Evolutionary conservation across 306 rosid genomes (phyloP).

Genomic region (Trifolium subterraneum): DNA sequence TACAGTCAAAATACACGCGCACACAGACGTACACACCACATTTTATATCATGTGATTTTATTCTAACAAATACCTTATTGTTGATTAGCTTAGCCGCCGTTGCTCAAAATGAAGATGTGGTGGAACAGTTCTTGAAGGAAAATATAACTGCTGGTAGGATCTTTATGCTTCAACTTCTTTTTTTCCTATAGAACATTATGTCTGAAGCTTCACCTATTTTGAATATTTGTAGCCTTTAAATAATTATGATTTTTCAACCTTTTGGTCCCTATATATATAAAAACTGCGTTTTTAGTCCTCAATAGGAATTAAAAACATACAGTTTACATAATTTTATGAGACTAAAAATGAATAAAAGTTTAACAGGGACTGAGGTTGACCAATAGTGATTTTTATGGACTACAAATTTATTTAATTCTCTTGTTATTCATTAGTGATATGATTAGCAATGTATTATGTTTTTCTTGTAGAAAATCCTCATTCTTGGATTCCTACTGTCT

Average conservation of each 20-base stretch:
- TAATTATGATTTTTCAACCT: not conserved
- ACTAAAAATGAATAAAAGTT: not conserved
- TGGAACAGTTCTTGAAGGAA: slow-evolving; percentile 80
- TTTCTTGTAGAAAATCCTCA: not conserved
- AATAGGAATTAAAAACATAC: not conserved
- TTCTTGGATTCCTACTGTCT: slow-evolving; percentile 8
- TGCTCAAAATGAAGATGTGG: slow-evolving; percentile 88
- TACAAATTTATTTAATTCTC: not conserved
- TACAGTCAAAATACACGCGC: not conserved
- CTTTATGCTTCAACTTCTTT: slow-evolving; percentile 16
- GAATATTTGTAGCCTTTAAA: not conserved
- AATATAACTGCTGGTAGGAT: slow-evolving; percentile 70
- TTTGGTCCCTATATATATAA: not conserved
- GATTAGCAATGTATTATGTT: slow-evolving; percentile 1
- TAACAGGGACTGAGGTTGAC: not conserved
- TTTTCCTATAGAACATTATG: not conserved
- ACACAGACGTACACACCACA: not conserved
- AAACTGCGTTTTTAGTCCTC: not conserved
- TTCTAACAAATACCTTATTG: slow-evolving; percentile 27
- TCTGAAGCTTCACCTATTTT: not conserved
- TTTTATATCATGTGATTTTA: not conserved
- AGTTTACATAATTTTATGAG: not conserved
- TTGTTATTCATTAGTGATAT: not conserved
- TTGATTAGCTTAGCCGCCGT: slow-evolving; percentile 75
- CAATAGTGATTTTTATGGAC: not conserved